phyloP scores from a whole-genome alignment of 768 basidiomycete species.

The Phanerochaete sordida region DNA sequence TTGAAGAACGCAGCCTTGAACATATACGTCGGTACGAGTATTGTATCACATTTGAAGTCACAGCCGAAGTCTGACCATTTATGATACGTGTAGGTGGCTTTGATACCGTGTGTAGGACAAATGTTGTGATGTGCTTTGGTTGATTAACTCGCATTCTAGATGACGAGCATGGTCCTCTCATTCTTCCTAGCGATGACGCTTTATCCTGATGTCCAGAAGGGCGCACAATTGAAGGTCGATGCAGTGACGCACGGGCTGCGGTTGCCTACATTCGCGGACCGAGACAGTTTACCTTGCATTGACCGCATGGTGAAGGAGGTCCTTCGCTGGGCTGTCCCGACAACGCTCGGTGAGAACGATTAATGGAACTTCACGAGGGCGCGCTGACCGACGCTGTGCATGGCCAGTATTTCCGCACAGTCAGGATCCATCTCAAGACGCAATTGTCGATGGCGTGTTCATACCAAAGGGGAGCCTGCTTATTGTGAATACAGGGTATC shows the following conservation, averaged over 20 bases:
- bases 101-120: conserved; percentile 45
- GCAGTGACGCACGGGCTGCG: conserved; percentile 47
- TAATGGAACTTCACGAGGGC: no score
- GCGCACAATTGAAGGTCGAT: conserved; percentile 67
- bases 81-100: conserved; percentile 36
- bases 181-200: conserved; percentile 65
- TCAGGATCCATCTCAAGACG: conserved; percentile 39
- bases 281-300: conserved; percentile 49
- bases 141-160: conserved; percentile 33
- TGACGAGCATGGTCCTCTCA: conserved; percentile 45
- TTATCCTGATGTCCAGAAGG: conserved; percentile 48
- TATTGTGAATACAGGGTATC: conserved; percentile 47
- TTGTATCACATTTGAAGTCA: conserved; percentile 8
- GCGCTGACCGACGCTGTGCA: conserved; percentile 2
- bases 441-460: conserved; percentile 50
- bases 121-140: not conserved
- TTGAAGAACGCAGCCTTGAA: not conserved
- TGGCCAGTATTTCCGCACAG: not conserved
- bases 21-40: conserved; percentile 20
- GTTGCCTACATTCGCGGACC: conserved; percentile 55
- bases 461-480: conserved; percentile 43
- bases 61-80: not conserved
- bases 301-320: conserved; percentile 51
- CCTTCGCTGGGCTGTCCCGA: conserved; percentile 47
- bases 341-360: conserved; percentile 56